Base-by-base conservation (phyloP, 1,139 yeast species). In the Torulaspora globosa region DNA sequence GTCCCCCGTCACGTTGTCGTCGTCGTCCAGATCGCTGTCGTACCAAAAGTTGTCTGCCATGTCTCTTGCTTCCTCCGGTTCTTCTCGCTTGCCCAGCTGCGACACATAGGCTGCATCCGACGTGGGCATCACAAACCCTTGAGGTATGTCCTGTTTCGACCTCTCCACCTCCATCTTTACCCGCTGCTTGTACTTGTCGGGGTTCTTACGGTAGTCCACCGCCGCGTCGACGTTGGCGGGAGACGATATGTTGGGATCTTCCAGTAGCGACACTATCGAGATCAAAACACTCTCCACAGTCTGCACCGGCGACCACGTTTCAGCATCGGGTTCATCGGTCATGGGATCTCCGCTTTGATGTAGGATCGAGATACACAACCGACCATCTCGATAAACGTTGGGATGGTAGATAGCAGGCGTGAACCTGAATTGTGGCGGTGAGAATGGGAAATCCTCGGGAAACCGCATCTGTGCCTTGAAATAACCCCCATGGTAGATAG, bases 201-300 rank as follows among this genome's bases (percentile, higher is more conserved):
- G 83, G 68, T 85, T 81, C 63, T 87, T 87, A 59, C 95, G 76
- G 78, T 88, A 89, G 60, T 87, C 89, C 23, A 90, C 89, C 19
- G 96, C 88, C 8, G 98, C 98, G 65, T 92, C 97, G 41, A 92
- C 92, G 66, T 92, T 92, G 6, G 98, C 98, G 3, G 98, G 97
- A 5, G 95, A 85, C 47, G 82, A 79, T 44, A 84, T 87, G 68
- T 90, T 90, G 45, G 97, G 97, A 67, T 90, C 97, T 62, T 89
- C 95, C 59, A 90, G 75, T 48, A 90, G 75, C 5, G 96, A 87
- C 31, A 90, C 86, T 57, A 90, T 90, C 39, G 95, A 85, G 51
- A 90, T 84, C 60, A 90, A 76, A 9, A 90, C 96, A 34, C 87
- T 76, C 68, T 90, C 97, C 8, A 88, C 97, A 11, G 95, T 84